Evolutionary conservation across 371 early-diverging fungal species (phyloP).

Genomic region (Mucor velutinosus): DNA sequence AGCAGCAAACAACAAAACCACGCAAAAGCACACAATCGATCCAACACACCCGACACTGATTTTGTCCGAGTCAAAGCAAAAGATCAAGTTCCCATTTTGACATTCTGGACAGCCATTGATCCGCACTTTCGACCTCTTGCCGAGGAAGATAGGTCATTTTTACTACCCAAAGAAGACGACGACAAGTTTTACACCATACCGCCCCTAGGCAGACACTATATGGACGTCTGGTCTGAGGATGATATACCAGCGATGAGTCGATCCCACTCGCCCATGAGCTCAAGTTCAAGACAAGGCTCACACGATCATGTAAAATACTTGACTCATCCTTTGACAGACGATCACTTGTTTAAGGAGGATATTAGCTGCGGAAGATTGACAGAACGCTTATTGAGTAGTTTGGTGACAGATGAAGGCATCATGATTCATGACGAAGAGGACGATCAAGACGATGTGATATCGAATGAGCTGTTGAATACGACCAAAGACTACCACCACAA

Average conservation of each 20-base stretch:
- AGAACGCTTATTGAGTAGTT: slow-evolving; percentile 74
- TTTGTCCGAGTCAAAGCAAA: slow-evolving; percentile 54
- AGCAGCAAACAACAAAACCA: slow-evolving; percentile 11
- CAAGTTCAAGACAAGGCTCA: slow-evolving; percentile 28
- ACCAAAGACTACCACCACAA: slow-evolving; percentile 8
- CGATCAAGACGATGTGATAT: slow-evolving; percentile 17
- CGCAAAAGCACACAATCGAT: slow-evolving; percentile 5
- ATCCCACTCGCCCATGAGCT: slow-evolving; percentile 31
- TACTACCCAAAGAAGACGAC: slow-evolving; percentile 67
- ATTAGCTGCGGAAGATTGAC: slow-evolving; percentile 72
- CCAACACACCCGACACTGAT: slow-evolving; percentile 25
- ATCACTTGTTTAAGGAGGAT: slow-evolving; percentile 62
- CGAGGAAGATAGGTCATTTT: slow-evolving; percentile 79
- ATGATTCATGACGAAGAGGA: slow-evolving; percentile 27
- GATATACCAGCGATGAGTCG: slow-evolving; percentile 64
- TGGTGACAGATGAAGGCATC: slow-evolving; percentile 65
- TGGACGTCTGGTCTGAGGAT: slow-evolving; percentile 85
- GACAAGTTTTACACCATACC: slow-evolving; percentile 74
- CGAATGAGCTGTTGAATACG: slow-evolving; percentile 4
- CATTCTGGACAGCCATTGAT: slow-evolving; percentile 82
- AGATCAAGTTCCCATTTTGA: slow-evolving; percentile 79
- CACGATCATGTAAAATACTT: slow-evolving; percentile 34
- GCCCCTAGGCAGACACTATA: slow-evolving; percentile 76
- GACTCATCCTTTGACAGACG: slow-evolving; percentile 41
- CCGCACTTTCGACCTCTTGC: slow-evolving; percentile 82